Percentiles rank a stretch among this genome's conserved stretches.
These are phyloP conservation scores for Penicillium pancosmium DNA, from an alignment of 495 filamentous ascomycete genomes.

Conservation along the genomic window DNA sequence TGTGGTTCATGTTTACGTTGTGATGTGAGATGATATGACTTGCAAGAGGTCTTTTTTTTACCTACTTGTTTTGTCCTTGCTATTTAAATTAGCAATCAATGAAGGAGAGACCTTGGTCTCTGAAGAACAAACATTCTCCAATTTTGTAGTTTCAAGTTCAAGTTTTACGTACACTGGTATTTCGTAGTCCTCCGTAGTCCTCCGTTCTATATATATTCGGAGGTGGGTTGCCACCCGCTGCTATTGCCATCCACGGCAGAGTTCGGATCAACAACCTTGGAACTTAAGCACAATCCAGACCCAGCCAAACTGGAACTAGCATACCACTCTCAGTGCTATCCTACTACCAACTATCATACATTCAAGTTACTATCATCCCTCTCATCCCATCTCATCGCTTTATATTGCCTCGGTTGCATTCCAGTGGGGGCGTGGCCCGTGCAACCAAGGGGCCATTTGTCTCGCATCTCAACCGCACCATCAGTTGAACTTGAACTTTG, in stretches of 20 bases:
- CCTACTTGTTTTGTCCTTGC: conserved; percentile 14
- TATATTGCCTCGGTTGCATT: background rate
- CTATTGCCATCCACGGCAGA: no score
- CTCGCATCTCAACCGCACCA: background rate
- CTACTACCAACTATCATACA: no score
- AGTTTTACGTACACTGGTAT: no score
- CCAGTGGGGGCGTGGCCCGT: background rate
- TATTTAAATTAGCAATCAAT: conserved; percentile 29
- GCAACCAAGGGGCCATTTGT: background rate
- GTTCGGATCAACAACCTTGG: no score
- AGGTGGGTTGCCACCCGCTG: no score
- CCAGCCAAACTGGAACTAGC: no score
- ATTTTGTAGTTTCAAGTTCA: no score
- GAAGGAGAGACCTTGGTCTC: conserved; percentile 5
- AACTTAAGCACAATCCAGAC: no score
- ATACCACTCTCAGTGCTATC: no score
- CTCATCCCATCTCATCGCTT: background rate
- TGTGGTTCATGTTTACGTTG: conserved; percentile 36
- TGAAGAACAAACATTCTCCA: background rate
- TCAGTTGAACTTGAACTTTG: background rate
- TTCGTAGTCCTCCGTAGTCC: no score
- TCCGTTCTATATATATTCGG: no score
- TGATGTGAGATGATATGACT: conserved; percentile 36
- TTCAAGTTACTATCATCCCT: background rate
- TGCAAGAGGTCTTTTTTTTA: conserved; percentile 4